Conservation (phyloP, 768 basidiomycete species). For the Candolleomyces aberdarensis region DNA sequence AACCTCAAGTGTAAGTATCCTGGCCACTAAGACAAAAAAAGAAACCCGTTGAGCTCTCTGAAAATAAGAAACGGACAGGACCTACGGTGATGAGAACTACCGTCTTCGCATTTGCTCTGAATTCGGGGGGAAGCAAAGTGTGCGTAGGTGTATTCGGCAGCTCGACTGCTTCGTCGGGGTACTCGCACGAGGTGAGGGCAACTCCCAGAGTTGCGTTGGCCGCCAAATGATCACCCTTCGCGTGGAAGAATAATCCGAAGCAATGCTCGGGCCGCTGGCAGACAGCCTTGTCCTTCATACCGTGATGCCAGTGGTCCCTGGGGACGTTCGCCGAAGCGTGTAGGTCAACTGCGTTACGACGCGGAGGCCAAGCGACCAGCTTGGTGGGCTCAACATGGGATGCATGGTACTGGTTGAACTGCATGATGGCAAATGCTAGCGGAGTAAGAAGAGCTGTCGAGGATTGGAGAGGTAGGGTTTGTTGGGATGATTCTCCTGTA, state of each 20-base stretch:
- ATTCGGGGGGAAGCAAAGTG: not conserved
- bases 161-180: not conserved
- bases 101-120: not conserved
- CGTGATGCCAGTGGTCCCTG: conserved; percentile 1
- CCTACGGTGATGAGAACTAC: not conserved
- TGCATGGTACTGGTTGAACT: too few relatives aligned
- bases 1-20: conserved; percentile 2
- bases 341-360: conserved; percentile 5
- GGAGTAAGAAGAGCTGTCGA: too few relatives aligned
- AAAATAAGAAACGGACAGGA: not conserved
- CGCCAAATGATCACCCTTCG: not conserved
- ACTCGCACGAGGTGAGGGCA: conserved; percentile 4
- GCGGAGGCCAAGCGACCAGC: not conserved
- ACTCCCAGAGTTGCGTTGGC: not conserved
- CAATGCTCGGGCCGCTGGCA: not conserved
- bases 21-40: conserved; percentile 3
- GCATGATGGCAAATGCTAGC: too few relatives aligned
- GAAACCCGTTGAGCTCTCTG: not conserved
- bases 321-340: not conserved
- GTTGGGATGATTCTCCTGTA: too few relatives aligned
- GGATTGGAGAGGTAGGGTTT: too few relatives aligned
- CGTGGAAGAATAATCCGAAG: conserved; percentile 4
- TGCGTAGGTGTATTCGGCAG: not conserved
- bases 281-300: not conserved
- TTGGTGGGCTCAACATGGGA: too few relatives aligned